Evolutionary conservation across 768 basidiomycete genomes (phyloP), one percentile per base, ranked within the genome.

Genomic region (Tricholoma flavovirens): DNA sequence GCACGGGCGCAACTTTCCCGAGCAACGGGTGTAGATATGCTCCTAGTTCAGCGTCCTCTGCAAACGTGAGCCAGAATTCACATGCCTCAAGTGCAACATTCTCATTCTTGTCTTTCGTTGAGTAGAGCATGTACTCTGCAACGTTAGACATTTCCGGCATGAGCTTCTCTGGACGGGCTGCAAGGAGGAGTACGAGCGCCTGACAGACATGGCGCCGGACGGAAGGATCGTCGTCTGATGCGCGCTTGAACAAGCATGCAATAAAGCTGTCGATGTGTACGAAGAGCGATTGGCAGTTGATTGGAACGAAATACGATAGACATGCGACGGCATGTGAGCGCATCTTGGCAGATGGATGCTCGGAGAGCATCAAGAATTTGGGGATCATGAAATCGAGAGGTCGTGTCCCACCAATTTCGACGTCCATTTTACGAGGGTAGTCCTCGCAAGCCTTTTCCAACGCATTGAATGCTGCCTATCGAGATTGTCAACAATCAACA

Each of bases 31-130:
- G 87, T 24, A 99, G 77, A 67, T 88, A 90, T 2, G 84, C 82
- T 9, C 86, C 85, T 21, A 98, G 79, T 50, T 93, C 92, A 36
- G 86, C 86, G 62, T 98, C 93, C 69, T 99, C 97, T 14, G 97
- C 95, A 66, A 99, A 98, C 1, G 95, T 97, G 58, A 99, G 79
- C 97, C 97, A 99, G 71, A 99, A 99, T 78, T 99, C 97, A 79
- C 95, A 97, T 21, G 97, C 97, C 74, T 99, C 97, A 49, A 99
- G 79, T 2, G 96, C 94, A 53, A 93, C 96, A 59, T 87, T 88
- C 73, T 98, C 95, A 69, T 98, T 93, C 74, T 90, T 90, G 77
- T 98, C 95, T 73, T 95, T 94, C 12, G 93, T 98, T 24, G 93
- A 96, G 74, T 94, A 98, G 36, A 98, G 80, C 93, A 99, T 98